These are phyloP conservation scores for Leptoxyphium fumago DNA, from an alignment of 2,329 filamentous ascomycete genomes.

Conservation along the genomic window DNA sequence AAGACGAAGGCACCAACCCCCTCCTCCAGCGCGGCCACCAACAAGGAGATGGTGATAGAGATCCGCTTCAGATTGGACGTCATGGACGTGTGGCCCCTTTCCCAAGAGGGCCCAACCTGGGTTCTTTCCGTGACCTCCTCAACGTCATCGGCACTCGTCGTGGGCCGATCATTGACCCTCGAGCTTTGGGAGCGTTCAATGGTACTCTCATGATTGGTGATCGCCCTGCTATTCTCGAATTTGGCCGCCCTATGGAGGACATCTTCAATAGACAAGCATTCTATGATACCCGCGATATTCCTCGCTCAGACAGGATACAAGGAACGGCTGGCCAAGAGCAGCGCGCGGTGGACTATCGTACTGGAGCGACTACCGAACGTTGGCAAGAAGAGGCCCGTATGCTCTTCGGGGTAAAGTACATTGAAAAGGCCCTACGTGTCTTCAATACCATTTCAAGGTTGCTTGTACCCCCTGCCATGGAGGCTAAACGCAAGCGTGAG, in stretches of 20 bases:
- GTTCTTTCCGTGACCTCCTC: background rate
- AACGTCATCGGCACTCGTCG: background rate
- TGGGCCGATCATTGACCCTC: background rate
- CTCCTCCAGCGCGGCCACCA: constrained; percentile 44
- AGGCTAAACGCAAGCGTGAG: constrained; percentile 59
- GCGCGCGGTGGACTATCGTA: constrained; percentile 61
- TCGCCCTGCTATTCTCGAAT: background rate
- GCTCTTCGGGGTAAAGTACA: constrained; percentile 55
- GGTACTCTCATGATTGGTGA: background rate
- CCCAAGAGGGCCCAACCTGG: background rate
- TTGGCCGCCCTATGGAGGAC: background rate
- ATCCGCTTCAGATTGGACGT: background rate
- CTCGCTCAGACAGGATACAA: constrained; percentile 29
- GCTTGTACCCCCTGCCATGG: constrained; percentile 71
- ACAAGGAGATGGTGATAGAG: background rate
- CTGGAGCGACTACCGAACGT: constrained; percentile 56
- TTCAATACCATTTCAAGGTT: constrained; percentile 54
- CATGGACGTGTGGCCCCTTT: background rate
- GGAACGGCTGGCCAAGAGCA: constrained; percentile 29
- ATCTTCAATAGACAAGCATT: background rate
- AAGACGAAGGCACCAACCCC: constrained; percentile 76
- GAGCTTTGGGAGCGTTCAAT: background rate
- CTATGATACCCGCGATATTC: background rate
- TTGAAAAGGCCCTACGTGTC: constrained; percentile 56
- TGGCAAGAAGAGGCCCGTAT: constrained; percentile 87